Base-by-base conservation (phyloP, 306 rosid species). In the Rubus parviflorus region DNA sequence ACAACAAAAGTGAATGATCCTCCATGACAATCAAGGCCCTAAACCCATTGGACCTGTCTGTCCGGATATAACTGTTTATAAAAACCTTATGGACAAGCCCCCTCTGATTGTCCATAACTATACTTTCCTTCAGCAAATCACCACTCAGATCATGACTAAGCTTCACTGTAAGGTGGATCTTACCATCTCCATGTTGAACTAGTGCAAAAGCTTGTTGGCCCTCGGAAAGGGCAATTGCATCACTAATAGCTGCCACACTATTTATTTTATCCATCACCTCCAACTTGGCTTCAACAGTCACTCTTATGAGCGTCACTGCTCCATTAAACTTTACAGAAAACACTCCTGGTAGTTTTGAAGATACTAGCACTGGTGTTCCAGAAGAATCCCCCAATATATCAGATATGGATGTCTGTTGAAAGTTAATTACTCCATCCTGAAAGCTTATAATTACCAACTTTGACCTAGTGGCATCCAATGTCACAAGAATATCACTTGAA, bases 11-110 rank as follows among this genome's bases (percentile, higher is more conserved):
- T 17, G 98, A 96, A 86, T 96, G 93, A 80, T 96, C 99, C 84
- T 96, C 99, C 98, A 88, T 89, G 75, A 89, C 94, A 83, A 92
- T 81, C 88, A 96, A 83, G 78, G 94, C 97, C 84, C 99, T 91
- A 76, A 96, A 96, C 68, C 99, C 99, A 77, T 86, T 69, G 79
- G 96, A 88, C 78, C 90, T 92, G 83, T 96, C 98, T 15, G 94
- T 92, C 71, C 91, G 92, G 81, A 96, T 79, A 83, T 92, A 96
- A 77, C 82, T 87, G 88, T 96, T 92, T 51, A 96, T 82, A 70
- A 92, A 96, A 81, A 92, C 87, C 82, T 84, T 91, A 54, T 85
- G 91, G 67, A 89, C 88, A 70, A 80, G 77, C 35, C 98, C 99
- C 80, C 91, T 87, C 67, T 87, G 90, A n/a, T 70, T 77, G 80